phyloP scores from a whole-genome alignment of 352 stramenopile species.

The Globisporangium camurandrum region DNA sequence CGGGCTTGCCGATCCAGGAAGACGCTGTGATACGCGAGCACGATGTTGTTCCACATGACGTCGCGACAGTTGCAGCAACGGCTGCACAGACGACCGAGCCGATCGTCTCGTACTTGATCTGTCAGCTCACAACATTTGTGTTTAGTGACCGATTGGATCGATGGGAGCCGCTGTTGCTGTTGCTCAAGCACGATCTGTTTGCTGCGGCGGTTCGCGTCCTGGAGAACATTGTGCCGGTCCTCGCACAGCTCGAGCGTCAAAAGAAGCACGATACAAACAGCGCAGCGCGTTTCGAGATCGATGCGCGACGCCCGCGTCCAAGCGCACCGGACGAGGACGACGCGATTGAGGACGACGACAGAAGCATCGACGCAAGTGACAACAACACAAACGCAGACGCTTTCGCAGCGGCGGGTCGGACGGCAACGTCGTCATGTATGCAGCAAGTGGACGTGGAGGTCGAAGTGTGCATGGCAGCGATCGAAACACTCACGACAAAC shows the following conservation, averaged over 20 bases:
- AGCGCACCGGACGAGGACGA: not conserved
- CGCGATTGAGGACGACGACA: too few species aligned
- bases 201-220: slow-evolving; percentile 58
- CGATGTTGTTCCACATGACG: slow-evolving; percentile 14
- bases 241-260: slow-evolving; percentile 44
- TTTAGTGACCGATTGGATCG: slow-evolving; percentile 71
- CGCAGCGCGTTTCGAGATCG: too few species aligned
- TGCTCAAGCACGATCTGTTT: slow-evolving; percentile 63
- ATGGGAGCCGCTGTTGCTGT: slow-evolving; percentile 69
- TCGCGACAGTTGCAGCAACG: slow-evolving; percentile 22
- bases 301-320: slow-evolving; percentile 3
- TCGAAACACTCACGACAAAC: slow-evolving; percentile 57
- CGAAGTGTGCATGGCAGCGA: slow-evolving; percentile 63
- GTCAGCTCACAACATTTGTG: slow-evolving; percentile 37
- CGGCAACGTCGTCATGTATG: not conserved
- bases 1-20: slow-evolving; percentile 26
- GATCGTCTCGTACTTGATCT: slow-evolving; percentile 84
- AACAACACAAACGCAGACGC: not conserved
- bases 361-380: too few species aligned
- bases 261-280: too few species aligned
- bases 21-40: too few species aligned
- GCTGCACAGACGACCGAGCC: slow-evolving; percentile 63
- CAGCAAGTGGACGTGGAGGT: slow-evolving; percentile 40
- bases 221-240: slow-evolving; percentile 61
- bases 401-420: not conserved